A percentile compares a stretch with the other conserved stretches of the same genome.
Evolutionary conservation across 2,329 filamentous ascomycete genomes (phyloP).

Genomic region (Zopfia rhizophila): DNA sequence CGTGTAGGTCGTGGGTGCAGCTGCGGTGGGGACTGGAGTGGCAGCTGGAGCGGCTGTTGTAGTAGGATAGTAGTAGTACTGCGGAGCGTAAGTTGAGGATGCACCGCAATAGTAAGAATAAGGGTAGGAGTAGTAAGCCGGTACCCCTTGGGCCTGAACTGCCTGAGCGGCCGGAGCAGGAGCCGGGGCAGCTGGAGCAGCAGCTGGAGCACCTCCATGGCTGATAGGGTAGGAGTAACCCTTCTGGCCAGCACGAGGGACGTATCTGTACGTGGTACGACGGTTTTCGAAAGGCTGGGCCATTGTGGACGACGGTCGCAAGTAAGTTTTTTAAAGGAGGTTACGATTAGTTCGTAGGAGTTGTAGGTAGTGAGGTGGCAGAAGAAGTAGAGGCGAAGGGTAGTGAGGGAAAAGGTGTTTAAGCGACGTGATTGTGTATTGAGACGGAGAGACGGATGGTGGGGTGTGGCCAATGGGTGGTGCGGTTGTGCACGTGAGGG

Average conservation of each 20-base stretch:
- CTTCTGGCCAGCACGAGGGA: constrained; percentile 3
- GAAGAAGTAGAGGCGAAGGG: no score
- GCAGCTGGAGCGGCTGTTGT: constrained; percentile 3
- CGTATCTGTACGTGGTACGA: no score
- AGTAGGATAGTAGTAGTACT: constrained; percentile 2
- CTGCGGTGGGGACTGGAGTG: constrained; percentile 6
- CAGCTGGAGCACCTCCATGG: constrained; percentile 2
- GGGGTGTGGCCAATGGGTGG: no score
- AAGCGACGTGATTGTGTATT: no score
- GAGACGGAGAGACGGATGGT: no score
- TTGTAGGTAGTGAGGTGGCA: no score
- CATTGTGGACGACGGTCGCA: no score
- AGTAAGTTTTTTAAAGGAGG: no score
- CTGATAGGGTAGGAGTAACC: neutral
- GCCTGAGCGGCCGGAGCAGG: neutral
- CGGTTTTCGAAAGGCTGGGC: no score
- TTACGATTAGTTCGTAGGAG: no score
- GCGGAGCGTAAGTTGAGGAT: constrained; percentile 30
- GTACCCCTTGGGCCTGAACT: neutral
- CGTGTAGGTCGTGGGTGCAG: neutral
- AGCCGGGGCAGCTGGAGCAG: constrained; percentile 15
- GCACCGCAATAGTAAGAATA: neutral
- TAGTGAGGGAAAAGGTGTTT: no score
- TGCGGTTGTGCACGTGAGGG: no score
- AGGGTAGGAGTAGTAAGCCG: constrained; percentile 21